Evolutionary conservation across 202 grass and related monocot genomes (phyloP).

Genomic region (Digitaria exilis): DNA sequence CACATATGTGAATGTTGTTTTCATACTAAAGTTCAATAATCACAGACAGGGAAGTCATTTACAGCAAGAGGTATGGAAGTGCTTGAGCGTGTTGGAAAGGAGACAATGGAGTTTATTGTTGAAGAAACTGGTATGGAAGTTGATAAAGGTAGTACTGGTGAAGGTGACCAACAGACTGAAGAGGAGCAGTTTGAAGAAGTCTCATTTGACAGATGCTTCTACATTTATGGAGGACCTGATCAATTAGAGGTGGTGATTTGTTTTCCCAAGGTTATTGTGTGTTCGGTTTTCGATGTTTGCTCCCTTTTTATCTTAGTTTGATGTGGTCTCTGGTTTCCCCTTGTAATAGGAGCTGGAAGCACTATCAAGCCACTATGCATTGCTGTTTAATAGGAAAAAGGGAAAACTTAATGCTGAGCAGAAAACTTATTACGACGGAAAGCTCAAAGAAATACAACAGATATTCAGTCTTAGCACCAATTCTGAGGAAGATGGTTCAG

Average conservation of each 20-base stretch:
- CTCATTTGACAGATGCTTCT: conserved; percentile 98
- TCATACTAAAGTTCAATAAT: conserved; percentile 40
- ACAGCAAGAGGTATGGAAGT: conserved; percentile 91
- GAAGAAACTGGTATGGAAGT: conserved; percentile 95
- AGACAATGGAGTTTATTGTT: conserved; percentile 92
- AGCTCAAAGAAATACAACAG: conserved; percentile 82
- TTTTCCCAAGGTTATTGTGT: conserved; percentile 19
- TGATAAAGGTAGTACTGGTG: conserved; percentile 57
- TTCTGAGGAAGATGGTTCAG: conserved; percentile 75
- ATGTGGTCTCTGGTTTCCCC: conserved; percentile 18
- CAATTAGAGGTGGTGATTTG: conserved; percentile 71
- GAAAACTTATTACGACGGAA: conserved; percentile 81
- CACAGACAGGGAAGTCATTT: conserved; percentile 83
- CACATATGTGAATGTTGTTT: conserved; percentile 22
- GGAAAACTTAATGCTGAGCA: conserved; percentile 79
- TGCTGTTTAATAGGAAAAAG: conserved; percentile 95
- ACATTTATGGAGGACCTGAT: conserved; percentile 99
- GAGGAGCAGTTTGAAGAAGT: conserved; percentile 91
- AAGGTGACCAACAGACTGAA: conserved; percentile 64
- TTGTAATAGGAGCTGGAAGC: conserved; percentile 88
- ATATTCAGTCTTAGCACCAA: conserved; percentile 73
- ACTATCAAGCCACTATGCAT: conserved; percentile 87
- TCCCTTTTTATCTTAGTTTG: conserved; percentile 10
- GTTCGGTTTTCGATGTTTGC: conserved; percentile 18
- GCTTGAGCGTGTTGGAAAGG: conserved; percentile 95